Conservation (phyloP, 495 filamentous ascomycete genomes). For the Xylaria longipes region DNA sequence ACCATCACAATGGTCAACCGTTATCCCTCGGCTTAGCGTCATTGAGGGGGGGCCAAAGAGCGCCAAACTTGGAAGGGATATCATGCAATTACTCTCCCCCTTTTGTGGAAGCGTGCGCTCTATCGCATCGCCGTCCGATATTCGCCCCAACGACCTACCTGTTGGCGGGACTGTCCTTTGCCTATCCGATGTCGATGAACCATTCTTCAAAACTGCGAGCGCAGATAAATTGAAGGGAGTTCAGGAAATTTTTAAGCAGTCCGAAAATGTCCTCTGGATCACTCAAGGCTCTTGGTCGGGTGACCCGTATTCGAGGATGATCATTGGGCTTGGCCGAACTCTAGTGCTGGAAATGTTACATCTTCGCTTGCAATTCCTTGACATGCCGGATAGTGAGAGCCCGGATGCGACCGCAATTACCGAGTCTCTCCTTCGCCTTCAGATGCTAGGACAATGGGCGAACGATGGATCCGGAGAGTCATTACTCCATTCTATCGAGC, state of each 20-base stretch:
- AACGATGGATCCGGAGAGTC: not conserved
- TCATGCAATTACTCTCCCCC: no score
- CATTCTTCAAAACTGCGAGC: not conserved
- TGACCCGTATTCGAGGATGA: slow-evolving; percentile 25
- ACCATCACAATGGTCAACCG: no score
- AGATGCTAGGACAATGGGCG: not conserved
- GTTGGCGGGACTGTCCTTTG: not conserved
- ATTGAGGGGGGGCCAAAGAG: no score
- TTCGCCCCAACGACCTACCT: no score
- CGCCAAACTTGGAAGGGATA: no score
- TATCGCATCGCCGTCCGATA: no score
- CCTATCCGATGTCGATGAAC: slow-evolving; percentile 4
- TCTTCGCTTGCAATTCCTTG: not conserved
- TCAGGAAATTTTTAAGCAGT: not conserved
- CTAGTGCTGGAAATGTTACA: slow-evolving; percentile 1
- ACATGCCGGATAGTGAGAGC: no score
- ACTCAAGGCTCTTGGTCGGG: not conserved
- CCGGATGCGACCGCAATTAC: not conserved
- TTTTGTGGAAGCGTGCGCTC: no score
- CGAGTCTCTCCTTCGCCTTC: not conserved
- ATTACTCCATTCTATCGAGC: slow-evolving; percentile 10
- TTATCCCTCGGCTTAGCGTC: no score
- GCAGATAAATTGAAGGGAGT: not conserved
- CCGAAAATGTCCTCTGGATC: not conserved
- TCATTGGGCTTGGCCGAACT: not conserved